Percentiles rank a stretch among this genome's conserved stretches.
Conservation (phyloP, 2,329 filamentous ascomycete genomes). For the Davidsoniella virescens region DNA sequence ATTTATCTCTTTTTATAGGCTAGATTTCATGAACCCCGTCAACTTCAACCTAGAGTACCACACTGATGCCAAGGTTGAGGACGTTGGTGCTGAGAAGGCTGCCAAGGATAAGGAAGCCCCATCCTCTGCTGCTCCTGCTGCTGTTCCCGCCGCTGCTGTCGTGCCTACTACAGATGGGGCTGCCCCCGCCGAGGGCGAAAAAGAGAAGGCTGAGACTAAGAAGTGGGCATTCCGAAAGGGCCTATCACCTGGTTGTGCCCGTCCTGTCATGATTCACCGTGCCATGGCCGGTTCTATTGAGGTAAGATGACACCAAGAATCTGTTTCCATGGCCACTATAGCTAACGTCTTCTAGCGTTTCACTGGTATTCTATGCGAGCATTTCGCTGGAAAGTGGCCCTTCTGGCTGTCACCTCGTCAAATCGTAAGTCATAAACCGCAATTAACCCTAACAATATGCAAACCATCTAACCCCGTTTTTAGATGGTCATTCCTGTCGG, state of each 20-base stretch:
- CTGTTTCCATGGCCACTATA: background rate
- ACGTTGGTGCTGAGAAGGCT: constrained; percentile 12
- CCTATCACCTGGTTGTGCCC: constrained; percentile 52
- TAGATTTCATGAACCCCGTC: constrained; percentile 54
- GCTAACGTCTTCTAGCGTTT: constrained; percentile 27
- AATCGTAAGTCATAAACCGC: constrained; percentile 24
- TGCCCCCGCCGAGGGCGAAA: constrained; percentile 24
- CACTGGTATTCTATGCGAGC: constrained; percentile 65
- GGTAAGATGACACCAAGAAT: background rate
- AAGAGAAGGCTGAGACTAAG: constrained; percentile 27
- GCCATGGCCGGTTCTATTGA: constrained; percentile 57
- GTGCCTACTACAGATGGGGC: constrained; percentile 13
- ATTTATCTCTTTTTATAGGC: constrained; percentile 16
- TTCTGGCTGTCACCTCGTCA: constrained; percentile 81
- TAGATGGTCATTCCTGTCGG: constrained; percentile 53
- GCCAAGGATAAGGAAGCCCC: constrained; percentile 19
- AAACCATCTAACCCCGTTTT: constrained; percentile 18
- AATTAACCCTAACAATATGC: background rate
- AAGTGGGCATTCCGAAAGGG: constrained; percentile 26
- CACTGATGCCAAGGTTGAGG: constrained; percentile 43
- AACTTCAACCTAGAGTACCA: constrained; percentile 83
- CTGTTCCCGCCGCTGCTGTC: constrained; percentile 16
- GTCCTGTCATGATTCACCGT: constrained; percentile 76
- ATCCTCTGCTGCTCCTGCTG: constrained; percentile 18
- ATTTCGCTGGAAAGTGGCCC: constrained; percentile 77